These are phyloP conservation scores for Termitomyces sp. DNA, from an alignment of 768 basidiomycete species.

Conservation along the genomic window DNA sequence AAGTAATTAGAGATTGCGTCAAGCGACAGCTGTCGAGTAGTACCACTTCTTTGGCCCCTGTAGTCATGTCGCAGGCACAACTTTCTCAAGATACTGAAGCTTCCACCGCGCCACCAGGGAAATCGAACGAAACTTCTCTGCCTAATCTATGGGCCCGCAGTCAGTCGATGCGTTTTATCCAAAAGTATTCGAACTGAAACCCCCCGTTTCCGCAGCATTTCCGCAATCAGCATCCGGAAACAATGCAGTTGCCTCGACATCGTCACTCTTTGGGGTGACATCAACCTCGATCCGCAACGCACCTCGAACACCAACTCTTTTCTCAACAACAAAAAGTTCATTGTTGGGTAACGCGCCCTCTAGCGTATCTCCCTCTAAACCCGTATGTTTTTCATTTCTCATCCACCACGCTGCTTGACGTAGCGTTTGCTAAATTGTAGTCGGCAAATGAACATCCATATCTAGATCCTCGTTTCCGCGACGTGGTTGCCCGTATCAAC, in stretches of 20 bases:
- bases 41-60: background rate
- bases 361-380: slow-evolving; percentile 10
- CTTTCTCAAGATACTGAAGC: slow-evolving; percentile 4
- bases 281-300: slow-evolving; percentile 11
- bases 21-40: slow-evolving; percentile 23
- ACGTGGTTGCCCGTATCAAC: slow-evolving; percentile 63
- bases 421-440: background rate
- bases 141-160: slow-evolving; percentile 25
- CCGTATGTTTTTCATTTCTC: slow-evolving; percentile 3
- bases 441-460: slow-evolving; percentile 6
- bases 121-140: background rate
- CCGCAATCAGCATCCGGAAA: background rate
- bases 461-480: slow-evolving; percentile 35
- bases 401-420: background rate
- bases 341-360: slow-evolving; percentile 36
- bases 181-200: slow-evolving; percentile 6
- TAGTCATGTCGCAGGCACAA: background rate
- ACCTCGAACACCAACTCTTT: slow-evolving; percentile 11
- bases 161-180: slow-evolving; percentile 9
- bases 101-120: slow-evolving; percentile 5
- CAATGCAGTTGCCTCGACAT: slow-evolving; percentile 13
- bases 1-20: slow-evolving; percentile 50
- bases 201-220: background rate
- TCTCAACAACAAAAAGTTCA: slow-evolving; percentile 33
- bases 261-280: slow-evolving; percentile 26